A percentile compares a stretch with the other conserved stretches of the same genome.
Conservation (phyloP, 2,329 filamentous ascomycete genomes). For the Cladosporium sp. region DNA sequence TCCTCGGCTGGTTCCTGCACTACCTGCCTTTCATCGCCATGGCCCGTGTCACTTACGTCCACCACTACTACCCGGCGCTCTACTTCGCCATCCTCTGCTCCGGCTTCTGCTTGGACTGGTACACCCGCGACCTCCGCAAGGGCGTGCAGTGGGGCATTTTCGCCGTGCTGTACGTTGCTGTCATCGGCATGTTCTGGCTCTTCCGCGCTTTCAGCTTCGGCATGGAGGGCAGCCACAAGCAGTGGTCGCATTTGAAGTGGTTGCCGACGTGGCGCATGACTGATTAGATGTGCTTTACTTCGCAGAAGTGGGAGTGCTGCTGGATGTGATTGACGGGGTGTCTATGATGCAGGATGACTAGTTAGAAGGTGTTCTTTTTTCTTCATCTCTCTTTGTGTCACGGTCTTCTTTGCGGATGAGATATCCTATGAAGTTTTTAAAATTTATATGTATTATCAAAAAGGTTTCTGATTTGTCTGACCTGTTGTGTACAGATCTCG, state of each 20-base stretch:
- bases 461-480: background rate
- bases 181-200: conserved; percentile 81
- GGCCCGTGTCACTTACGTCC: conserved; percentile 98
- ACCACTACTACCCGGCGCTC: conserved; percentile 97
- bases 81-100: conserved; percentile 93
- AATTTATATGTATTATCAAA: background rate
- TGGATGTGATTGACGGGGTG: background rate
- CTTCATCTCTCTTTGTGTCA: background rate
- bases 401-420: background rate
- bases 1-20: conserved; percentile 93
- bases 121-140: conserved; percentile 67
- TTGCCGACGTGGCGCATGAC: conserved; percentile 83
- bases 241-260: conserved; percentile 95
- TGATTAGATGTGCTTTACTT: conserved; percentile 50
- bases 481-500: too few species aligned
- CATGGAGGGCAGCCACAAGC: conserved; percentile 79
- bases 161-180: conserved; percentile 68
- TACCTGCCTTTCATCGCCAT: conserved; percentile 95
- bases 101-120: conserved; percentile 87
- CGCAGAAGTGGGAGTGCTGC: conserved; percentile 27
- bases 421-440: background rate
- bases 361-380: background rate
- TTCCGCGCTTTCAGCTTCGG: conserved; percentile 97
- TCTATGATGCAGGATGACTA: background rate
- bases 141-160: conserved; percentile 70